These are phyloP conservation scores for Jamesozyma lodderae DNA, from an alignment of 805 yeast species.

Conservation along the genomic window DNA sequence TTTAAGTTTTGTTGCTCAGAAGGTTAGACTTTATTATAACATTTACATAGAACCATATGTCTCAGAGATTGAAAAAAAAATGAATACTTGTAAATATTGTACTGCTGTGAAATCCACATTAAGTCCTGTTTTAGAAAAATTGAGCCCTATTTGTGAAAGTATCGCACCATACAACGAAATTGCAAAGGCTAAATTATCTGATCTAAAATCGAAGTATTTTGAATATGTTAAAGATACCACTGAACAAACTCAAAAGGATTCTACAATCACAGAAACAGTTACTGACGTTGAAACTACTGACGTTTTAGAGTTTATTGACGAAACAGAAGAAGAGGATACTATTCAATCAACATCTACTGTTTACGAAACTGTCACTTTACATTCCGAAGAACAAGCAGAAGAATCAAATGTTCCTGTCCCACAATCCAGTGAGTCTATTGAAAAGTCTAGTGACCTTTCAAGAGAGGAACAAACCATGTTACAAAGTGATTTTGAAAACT, in stretches of 20 bases:
- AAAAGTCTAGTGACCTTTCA: slow-evolving; percentile 8
- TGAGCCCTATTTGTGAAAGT: slow-evolving; percentile 3
- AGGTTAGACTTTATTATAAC: slow-evolving; percentile 8
- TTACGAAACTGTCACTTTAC: slow-evolving; percentile 4
- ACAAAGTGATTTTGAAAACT: slow-evolving; percentile 31
- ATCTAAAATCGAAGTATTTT: not conserved
- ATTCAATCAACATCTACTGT: slow-evolving; percentile 10
- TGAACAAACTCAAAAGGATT: not conserved
- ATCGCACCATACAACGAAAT: not conserved
- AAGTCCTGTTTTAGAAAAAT: not conserved
- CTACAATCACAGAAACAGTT: slow-evolving; percentile 3
- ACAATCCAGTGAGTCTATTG: slow-evolving; percentile 4
- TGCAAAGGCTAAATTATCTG: not conserved
- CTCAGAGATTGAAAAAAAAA: not conserved
- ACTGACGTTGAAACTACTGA: not conserved
- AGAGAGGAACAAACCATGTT: slow-evolving; percentile 19
- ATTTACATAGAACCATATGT: slow-evolving; percentile 9
- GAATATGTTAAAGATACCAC: slow-evolving; percentile 1
- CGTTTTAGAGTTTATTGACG: slow-evolving; percentile 1
- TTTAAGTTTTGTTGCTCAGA: not conserved
- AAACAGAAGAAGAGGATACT: slow-evolving; percentile 3
- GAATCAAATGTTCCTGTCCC: not conserved
- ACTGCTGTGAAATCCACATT: not conserved
- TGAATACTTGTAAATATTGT: not conserved
- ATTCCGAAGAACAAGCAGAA: not conserved